These are phyloP conservation scores for Lichtheimia ornata DNA, from an alignment of 371 early-diverging fungal genomes.

Conservation along the genomic window DNA sequence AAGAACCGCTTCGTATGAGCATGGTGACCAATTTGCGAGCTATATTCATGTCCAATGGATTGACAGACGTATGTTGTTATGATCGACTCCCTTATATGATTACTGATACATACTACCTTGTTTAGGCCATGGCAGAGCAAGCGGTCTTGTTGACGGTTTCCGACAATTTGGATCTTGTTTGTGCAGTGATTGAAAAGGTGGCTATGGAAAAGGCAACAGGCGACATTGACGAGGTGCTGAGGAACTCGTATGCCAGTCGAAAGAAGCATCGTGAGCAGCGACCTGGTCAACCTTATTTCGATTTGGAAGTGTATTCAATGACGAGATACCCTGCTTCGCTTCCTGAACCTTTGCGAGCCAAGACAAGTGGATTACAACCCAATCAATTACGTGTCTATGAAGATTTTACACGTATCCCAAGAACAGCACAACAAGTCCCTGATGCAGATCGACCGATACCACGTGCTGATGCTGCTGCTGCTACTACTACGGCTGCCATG, in stretches of 20 bases:
- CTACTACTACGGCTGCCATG: background rate
- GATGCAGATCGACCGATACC: background rate
- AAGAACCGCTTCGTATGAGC: constrained; percentile 90
- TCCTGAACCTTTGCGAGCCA: constrained; percentile 83
- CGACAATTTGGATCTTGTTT: constrained; percentile 92
- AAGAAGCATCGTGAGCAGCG: constrained; percentile 87
- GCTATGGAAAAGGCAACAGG: constrained; percentile 89
- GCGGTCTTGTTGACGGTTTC: constrained; percentile 76
- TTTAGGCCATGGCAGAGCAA: constrained; percentile 73
- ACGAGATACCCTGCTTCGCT: constrained; percentile 80
- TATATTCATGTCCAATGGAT: constrained; percentile 80
- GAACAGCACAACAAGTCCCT: background rate
- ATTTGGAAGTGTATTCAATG: constrained; percentile 71
- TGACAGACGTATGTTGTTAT: constrained; percentile 72
- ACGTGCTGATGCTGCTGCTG: background rate
- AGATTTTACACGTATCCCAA: constrained; percentile 58
- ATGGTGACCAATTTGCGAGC: constrained; percentile 78
- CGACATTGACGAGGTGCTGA: constrained; percentile 84
- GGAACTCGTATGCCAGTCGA: constrained; percentile 66
- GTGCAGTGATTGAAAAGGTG: constrained; percentile 89
- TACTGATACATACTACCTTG: background rate
- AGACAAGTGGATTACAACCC: constrained; percentile 77
- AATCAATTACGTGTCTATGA: constrained; percentile 85
- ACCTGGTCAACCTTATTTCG: constrained; percentile 87
- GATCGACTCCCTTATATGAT: no score